Conservation (phyloP, 768 basidiomycete genomes). For the Hypholoma sublateritium region DNA sequence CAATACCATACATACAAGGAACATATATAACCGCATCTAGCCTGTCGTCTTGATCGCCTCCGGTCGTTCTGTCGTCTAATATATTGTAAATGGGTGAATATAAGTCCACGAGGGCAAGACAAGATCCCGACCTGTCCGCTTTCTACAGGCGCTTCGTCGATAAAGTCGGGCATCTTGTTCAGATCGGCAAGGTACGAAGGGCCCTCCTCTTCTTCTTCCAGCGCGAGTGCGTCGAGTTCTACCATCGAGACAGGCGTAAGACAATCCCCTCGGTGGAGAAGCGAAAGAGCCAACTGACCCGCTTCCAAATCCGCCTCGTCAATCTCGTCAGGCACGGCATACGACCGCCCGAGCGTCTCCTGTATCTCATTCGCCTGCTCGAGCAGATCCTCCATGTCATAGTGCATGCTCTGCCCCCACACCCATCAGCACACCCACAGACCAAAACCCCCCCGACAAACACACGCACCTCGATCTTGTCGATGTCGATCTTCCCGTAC, state of each 20-base stretch:
- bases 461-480: conserved; percentile 89
- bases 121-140: conserved; percentile 49
- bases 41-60: conserved; percentile 60
- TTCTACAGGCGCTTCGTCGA: conserved; percentile 85
- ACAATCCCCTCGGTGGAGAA: background rate
- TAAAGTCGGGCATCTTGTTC: conserved; percentile 87
- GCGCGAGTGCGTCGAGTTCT: conserved; percentile 94
- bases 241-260: background rate
- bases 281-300: conserved; percentile 46
- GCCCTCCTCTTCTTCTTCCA: conserved; percentile 91
- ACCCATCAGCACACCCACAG: background rate
- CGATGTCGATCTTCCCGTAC: conserved; percentile 95
- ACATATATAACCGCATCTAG: conserved; percentile 15
- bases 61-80: conserved; percentile 40
- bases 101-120: background rate
- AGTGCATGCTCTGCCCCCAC: conserved; percentile 89
- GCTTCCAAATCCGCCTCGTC: conserved; percentile 98
- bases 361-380: conserved; percentile 99
- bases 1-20: conserved; percentile 17
- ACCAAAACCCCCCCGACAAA: background rate
- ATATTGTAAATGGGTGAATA: conserved; percentile 4
- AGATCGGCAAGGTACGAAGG: conserved; percentile 86
- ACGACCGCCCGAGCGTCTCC: conserved; percentile 89
- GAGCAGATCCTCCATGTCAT: conserved; percentile 96
- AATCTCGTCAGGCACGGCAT: conserved; percentile 95